phyloP scores from a whole-genome alignment of 352 stramenopile genomes.

The Globisporangium nunn region DNA sequence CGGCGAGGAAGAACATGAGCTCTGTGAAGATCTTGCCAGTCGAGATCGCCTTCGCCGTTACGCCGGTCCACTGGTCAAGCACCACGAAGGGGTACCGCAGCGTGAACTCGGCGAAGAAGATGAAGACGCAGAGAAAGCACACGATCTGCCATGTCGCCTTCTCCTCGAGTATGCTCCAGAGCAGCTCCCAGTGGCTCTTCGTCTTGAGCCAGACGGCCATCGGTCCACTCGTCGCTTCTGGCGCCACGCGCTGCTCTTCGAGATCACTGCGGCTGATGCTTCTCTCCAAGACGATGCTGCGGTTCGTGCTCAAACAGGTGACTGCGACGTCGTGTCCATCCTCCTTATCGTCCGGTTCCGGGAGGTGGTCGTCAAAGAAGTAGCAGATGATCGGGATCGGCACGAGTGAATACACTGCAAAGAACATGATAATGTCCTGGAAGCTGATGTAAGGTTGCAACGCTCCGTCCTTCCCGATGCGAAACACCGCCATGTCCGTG shows the following conservation, averaged over 20 bases:
- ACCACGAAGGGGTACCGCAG: conserved; percentile 30
- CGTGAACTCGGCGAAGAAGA: conserved; percentile 46
- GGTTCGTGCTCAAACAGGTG: conserved; percentile 10
- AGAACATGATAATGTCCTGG: conserved; percentile 24
- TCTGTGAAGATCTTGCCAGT: conserved; percentile 23
- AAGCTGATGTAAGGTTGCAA: conserved; percentile 16
- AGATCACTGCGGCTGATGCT: conserved; percentile 15
- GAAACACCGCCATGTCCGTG: conserved; percentile 24
- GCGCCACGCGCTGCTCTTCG: conserved; percentile 4
- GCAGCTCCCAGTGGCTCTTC: conserved; percentile 24
- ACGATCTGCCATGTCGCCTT: conserved; percentile 33
- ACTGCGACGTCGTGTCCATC: neutral
- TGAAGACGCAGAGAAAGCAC: conserved; percentile 33
- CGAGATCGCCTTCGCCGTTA: conserved; percentile 24
- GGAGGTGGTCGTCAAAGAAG: conserved; percentile 29
- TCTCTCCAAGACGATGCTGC: conserved; percentile 6
- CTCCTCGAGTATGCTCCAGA: conserved; percentile 25
- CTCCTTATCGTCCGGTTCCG: conserved; percentile 3
- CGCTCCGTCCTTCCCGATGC: conserved; percentile 11
- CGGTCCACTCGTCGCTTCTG: neutral
- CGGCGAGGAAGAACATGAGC: conserved; percentile 22
- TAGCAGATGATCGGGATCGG: conserved; percentile 28
- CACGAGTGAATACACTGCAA: conserved; percentile 29
- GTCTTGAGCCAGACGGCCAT: conserved; percentile 1
- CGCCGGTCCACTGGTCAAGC: conserved; percentile 35